Conservation (phyloP, 805 yeast species). For the Yarrowia bubula region DNA sequence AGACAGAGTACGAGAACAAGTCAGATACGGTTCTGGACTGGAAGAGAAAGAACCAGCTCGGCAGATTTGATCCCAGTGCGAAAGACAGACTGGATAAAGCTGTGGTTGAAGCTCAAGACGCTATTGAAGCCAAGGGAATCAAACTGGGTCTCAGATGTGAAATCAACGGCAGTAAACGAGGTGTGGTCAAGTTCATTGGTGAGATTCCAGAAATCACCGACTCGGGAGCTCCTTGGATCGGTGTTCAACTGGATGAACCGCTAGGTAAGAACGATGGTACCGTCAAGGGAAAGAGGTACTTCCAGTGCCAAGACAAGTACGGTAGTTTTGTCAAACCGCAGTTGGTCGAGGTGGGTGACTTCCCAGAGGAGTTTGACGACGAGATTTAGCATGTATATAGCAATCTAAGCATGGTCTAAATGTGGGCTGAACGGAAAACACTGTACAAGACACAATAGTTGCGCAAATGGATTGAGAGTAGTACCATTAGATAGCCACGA, state of each 20-base stretch:
- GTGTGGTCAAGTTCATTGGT: constrained; percentile 71
- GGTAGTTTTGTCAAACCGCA: constrained; percentile 79
- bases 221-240: constrained; percentile 61
- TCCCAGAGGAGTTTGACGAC: constrained; percentile 54
- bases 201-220: constrained; percentile 57
- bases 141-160: constrained; percentile 47
- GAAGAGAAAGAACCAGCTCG: constrained; percentile 68
- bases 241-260: constrained; percentile 82
- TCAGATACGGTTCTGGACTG: constrained; percentile 67
- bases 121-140: constrained; percentile 38
- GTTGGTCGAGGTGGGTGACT: constrained; percentile 68
- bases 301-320: constrained; percentile 53
- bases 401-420: too few species aligned
- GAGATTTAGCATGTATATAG: constrained; percentile 38
- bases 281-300: constrained; percentile 58
- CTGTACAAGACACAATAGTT: too few species aligned
- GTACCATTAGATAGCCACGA: too few species aligned
- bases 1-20: constrained; percentile 60
- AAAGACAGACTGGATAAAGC: constrained; percentile 1
- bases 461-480: too few species aligned
- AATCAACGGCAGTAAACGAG: constrained; percentile 43
- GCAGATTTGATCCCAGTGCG: constrained; percentile 63
- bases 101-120: constrained; percentile 28
- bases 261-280: constrained; percentile 83
- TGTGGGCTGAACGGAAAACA: too few species aligned